Evolutionary conservation across 2,329 filamentous ascomycete genomes (phyloP).

Genomic region (Phialocephala sp.): DNA sequence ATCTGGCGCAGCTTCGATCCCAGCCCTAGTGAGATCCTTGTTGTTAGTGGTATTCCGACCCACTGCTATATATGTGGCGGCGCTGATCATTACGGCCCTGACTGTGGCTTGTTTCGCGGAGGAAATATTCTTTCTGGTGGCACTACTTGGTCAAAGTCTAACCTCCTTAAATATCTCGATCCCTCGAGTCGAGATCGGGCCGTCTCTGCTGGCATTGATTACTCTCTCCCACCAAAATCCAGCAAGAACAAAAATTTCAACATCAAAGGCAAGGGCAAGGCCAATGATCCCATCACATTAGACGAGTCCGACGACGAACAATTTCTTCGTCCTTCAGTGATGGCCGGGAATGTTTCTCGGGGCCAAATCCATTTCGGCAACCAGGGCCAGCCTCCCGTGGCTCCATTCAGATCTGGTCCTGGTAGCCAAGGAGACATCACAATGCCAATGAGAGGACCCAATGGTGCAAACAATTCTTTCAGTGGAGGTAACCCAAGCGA

Average conservation of each 20-base stretch:
- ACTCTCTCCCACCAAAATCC: conserved; percentile 30
- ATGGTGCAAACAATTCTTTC: background rate
- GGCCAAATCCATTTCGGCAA: conserved; percentile 30
- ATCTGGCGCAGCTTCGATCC: conserved; percentile 64
- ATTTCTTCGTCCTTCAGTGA: conserved; percentile 41
- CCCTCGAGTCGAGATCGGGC: conserved; percentile 44
- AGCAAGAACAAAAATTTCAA: conserved; percentile 33
- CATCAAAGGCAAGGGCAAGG: conserved; percentile 42
- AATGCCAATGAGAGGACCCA: background rate
- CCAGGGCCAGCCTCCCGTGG: background rate
- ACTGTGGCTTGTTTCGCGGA: conserved; percentile 50
- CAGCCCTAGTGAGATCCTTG: conserved; percentile 48
- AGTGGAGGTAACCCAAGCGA: background rate
- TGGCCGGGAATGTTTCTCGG: conserved; percentile 13
- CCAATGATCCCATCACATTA: conserved; percentile 39
- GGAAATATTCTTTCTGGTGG: conserved; percentile 39
- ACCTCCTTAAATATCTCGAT: conserved; percentile 57
- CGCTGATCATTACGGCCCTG: conserved; percentile 60
- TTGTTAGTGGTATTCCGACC: conserved; percentile 55
- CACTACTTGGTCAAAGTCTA: conserved; percentile 59
- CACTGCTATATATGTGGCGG: conserved; percentile 63
- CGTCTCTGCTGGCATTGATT: conserved; percentile 39
- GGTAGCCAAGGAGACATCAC: background rate
- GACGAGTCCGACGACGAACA: conserved; percentile 37
- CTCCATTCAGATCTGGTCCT: background rate